Evolutionary conservation across 2,329 filamentous ascomycete species (phyloP), one percentile per base, ranked within the genome.

Genomic region (Aspergillus fumigatiaffinis): DNA sequence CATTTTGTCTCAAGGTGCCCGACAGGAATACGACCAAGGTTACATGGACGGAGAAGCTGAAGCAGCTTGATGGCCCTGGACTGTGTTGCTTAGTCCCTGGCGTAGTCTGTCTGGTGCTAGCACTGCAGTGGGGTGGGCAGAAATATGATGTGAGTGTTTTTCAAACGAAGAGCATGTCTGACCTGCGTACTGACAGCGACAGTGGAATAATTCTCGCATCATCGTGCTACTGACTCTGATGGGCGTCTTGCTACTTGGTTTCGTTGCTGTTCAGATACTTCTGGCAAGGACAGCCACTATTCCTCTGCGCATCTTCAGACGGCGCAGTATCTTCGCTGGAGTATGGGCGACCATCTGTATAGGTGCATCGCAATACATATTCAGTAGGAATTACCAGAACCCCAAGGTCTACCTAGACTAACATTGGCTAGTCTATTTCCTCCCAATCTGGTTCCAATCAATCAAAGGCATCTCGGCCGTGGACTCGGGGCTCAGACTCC

Each of bases 271-370:
- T 52, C 14, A 61, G 21, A 23, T 46, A 9, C 41, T 41, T 14
- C 44, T 54, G 10, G 17, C 25, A 14, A 41, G 9, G n/a, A 54
- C 42, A 6, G 52, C 62, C 7, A 67, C 59, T 8, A 38, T 68
- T 2, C 66, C 63, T 21, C 62, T 55, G n/a, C 29, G 55, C 20
- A 60, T 63, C 25, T 44, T 59, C 38, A 53, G 23, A 7, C 56
- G 60, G 35, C 52, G 62, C 12, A 65, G 53, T 29, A 51, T 63
- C n/a, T 8, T 54, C 14, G 38, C 51, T 10, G 57, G 55, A 14
- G 50, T 49, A 12, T 57, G 49, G 28, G 35, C 54, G 21, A 54
- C 23, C 14, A 26, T 53, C 9, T 55, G 58, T 28, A 51, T 52
- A 8, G 32, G 32, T 5, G 17, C 26, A 32, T 26, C 25, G 14